These are phyloP conservation scores for Fraxinus quadrangulata DNA, from an alignment of 257 asterid species.

Conservation along the genomic window DNA sequence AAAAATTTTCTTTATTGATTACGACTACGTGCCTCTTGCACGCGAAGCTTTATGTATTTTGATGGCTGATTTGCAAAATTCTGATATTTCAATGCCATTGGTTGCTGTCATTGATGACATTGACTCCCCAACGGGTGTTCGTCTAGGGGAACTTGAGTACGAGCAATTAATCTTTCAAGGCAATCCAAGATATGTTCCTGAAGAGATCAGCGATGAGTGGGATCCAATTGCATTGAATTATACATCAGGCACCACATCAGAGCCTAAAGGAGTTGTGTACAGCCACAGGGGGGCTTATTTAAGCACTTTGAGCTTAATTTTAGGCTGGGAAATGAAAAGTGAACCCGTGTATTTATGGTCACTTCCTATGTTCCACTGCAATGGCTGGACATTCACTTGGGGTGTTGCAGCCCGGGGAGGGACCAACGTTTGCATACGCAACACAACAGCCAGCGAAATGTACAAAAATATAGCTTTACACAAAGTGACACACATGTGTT, in stretches of 20 bases:
- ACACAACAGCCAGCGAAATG: constrained; percentile 62
- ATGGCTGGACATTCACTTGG: constrained; percentile 97
- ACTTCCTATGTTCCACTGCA: constrained; percentile 95
- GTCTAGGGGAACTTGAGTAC: constrained; percentile 64
- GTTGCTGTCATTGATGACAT: constrained; percentile 72
- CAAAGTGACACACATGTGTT: constrained; percentile 87
- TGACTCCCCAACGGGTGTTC: constrained; percentile 49
- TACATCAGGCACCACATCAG: constrained; percentile 89
- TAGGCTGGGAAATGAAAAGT: constrained; percentile 80
- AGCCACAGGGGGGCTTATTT: constrained; percentile 85
- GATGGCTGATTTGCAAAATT: constrained; percentile 21
- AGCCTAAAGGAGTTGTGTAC: constrained; percentile 85
- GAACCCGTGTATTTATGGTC: constrained; percentile 88
- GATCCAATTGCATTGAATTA: constrained; percentile 79
- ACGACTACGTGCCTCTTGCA: constrained; percentile 49
- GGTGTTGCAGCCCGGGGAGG: constrained; percentile 94
- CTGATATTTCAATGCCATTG: constrained; percentile 37
- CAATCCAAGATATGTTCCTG: constrained; percentile 36
- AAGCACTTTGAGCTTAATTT: constrained; percentile 65
- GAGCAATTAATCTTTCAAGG: constrained; percentile 55
- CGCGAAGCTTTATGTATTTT: constrained; percentile 51
- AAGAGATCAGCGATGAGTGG: constrained; percentile 62
- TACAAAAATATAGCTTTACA: constrained; percentile 52
- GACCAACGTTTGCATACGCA: constrained; percentile 82
- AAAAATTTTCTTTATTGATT: constrained; percentile 62